Conservation (phyloP, 371 early-diverging fungal genomes). For the Mucor lusitanicus region DNA sequence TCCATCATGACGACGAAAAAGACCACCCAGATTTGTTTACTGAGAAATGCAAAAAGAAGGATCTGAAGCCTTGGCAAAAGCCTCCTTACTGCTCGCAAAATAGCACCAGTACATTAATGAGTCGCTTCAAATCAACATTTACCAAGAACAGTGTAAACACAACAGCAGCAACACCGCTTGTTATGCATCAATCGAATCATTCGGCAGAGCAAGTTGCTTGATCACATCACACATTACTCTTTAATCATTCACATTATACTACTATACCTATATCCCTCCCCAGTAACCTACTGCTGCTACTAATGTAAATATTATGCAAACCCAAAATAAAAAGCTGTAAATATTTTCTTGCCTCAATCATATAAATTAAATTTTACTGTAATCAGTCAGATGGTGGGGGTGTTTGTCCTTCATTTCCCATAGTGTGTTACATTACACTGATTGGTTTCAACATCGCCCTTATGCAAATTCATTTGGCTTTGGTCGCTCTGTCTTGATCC, state of each 20-base stretch:
- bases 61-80: conserved; percentile 42
- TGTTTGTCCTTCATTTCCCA: not conserved
- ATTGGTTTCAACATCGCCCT: not conserved
- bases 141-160: not conserved
- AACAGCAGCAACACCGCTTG: not conserved
- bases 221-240: not conserved
- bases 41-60: conserved; percentile 10
- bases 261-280: no score
- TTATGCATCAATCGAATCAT: not conserved
- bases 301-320: not conserved
- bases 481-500: not conserved
- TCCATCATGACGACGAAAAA: conserved; percentile 44
- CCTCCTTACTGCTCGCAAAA: conserved; percentile 16
- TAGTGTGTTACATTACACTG: not conserved
- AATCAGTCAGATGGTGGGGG: not conserved
- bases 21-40: conserved; percentile 41
- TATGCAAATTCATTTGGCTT: not conserved
- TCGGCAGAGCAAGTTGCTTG: conserved; percentile 3
- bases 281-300: not conserved
- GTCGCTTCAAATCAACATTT: conserved; percentile 13
- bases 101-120: not conserved
- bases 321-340: not conserved
- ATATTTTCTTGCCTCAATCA: not conserved
- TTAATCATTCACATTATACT: not conserved
- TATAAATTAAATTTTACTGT: not conserved